phyloP scores from a whole-genome alignment of 805 yeast species.

The Torulaspora indica region DNA sequence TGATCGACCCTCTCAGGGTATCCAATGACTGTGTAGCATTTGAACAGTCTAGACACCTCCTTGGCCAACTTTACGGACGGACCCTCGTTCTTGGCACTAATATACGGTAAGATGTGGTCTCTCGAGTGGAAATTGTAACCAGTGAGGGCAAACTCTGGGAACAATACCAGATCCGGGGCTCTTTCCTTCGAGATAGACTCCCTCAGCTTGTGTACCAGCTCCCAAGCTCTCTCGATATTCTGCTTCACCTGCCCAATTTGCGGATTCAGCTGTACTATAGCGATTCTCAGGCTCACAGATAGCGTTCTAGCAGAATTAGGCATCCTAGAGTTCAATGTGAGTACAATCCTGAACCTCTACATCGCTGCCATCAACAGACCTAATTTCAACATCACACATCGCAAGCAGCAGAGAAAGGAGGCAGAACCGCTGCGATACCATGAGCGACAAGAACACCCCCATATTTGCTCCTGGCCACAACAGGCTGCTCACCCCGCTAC shows the following conservation, averaged over 20 bases:
- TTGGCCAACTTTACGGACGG: slow-evolving; percentile 54
- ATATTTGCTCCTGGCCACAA: slow-evolving; percentile 10
- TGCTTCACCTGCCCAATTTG: slow-evolving; percentile 52
- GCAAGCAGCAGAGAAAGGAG: not conserved
- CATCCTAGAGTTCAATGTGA: not conserved
- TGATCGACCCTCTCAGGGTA: slow-evolving; percentile 57
- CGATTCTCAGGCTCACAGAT: slow-evolving; percentile 51
- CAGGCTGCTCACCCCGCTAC: slow-evolving; percentile 3
- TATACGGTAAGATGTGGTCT: slow-evolving; percentile 54
- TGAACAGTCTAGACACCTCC: slow-evolving; percentile 43
- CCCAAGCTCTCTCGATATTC: slow-evolving; percentile 47
- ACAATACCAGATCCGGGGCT: slow-evolving; percentile 59
- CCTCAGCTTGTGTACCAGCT: slow-evolving; percentile 36
- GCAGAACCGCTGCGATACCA: not conserved
- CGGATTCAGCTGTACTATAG: slow-evolving; percentile 66
- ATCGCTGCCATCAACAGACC: not conserved
- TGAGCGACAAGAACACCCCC: not conserved
- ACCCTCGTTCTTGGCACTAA: slow-evolving; percentile 41
- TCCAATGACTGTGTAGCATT: slow-evolving; percentile 72
- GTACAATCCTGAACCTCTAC: not conserved
- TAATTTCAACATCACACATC: not conserved
- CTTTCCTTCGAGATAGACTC: slow-evolving; percentile 11
- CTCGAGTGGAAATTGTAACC: slow-evolving; percentile 65
- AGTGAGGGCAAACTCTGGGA: slow-evolving; percentile 81
- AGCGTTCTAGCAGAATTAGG: slow-evolving; percentile 5